These are phyloP conservation scores for Hortiboletus campestris DNA, from an alignment of 768 basidiomycete genomes.

Conservation along the genomic window DNA sequence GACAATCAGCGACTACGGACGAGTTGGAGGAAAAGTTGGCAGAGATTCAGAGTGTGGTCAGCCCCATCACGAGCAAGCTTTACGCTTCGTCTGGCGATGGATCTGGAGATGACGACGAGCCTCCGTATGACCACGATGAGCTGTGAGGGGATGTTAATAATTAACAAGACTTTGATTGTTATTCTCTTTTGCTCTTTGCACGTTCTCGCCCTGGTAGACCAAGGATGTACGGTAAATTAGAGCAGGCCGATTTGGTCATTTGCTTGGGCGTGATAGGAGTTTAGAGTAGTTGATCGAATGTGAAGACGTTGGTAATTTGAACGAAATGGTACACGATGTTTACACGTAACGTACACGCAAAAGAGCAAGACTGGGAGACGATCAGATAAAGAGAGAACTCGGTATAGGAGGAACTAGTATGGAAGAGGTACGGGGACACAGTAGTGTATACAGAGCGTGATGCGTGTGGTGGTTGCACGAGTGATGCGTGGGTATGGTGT, in stretches of 20 bases:
- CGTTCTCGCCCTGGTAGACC: no score
- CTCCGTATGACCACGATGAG: constrained; percentile 52
- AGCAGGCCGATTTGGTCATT: constrained; percentile 4
- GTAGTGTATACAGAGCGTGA: no score
- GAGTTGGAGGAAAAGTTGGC: constrained; percentile 88
- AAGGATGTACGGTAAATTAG: constrained; percentile 13
- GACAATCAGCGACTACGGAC: constrained; percentile 71
- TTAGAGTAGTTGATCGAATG: not conserved
- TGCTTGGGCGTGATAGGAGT: not conserved
- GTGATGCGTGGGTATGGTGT: constrained; percentile 16
- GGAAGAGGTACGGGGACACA: no score
- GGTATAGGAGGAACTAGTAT: no score
- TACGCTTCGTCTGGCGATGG: constrained; percentile 48
- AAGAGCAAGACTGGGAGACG: no score
- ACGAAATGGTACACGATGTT: constrained; percentile 1
- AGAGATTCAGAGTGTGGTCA: constrained; percentile 72
- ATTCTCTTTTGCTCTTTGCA: constrained; percentile 2
- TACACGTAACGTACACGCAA: constrained; percentile 1
- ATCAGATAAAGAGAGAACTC: no score
- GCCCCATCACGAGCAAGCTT: constrained; percentile 84
- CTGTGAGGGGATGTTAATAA: constrained; percentile 33
- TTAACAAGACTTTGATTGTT: constrained; percentile 2
- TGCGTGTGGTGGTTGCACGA: not conserved
- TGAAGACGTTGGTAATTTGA: not conserved
- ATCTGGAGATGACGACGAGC: constrained; percentile 41